Percentiles rank a stretch among this genome's conserved stretches.
These are phyloP conservation scores for Ormosia semicastrata DNA, from an alignment of 306 rosid genomes.

Conservation along the genomic window DNA sequence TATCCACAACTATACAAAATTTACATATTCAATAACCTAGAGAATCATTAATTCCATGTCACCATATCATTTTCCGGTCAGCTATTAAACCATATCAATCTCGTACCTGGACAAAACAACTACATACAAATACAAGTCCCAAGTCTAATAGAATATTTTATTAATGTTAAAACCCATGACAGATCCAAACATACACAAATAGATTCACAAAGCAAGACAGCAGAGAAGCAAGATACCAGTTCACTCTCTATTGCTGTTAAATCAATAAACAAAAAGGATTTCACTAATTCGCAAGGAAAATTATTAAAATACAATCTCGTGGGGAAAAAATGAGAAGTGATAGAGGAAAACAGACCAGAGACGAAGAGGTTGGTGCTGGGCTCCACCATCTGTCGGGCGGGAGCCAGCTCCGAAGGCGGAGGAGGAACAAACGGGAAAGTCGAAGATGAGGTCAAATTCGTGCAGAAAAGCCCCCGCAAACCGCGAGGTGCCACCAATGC, in stretches of 20 bases:
- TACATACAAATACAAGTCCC: background rate
- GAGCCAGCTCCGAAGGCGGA: slow-evolving; percentile 30
- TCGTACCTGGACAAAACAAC: background rate
- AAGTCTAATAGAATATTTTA: background rate
- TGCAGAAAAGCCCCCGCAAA: slow-evolving; percentile 57
- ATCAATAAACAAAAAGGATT: too few relatives aligned
- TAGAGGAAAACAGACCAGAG: slow-evolving; percentile 48
- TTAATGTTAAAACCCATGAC: background rate
- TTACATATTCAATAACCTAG: background rate
- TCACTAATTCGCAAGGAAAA: too few relatives aligned
- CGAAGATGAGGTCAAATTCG: background rate
- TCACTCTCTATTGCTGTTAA: background rate
- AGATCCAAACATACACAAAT: too few relatives aligned
- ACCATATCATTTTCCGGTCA: background rate
- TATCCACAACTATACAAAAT: background rate
- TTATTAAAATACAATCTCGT: too few relatives aligned
- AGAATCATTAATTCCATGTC: background rate
- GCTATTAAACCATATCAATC: background rate
- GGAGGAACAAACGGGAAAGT: slow-evolving; percentile 49
- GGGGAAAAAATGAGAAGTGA: background rate
- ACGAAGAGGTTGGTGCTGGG: slow-evolving; percentile 88
- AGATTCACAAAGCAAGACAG: too few relatives aligned
- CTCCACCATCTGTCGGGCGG: slow-evolving; percentile 56
- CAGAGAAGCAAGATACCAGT: background rate
- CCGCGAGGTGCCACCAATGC: slow-evolving; percentile 57